A percentile compares a stretch with the other conserved stretches of the same genome.
These are phyloP conservation scores for Vigna hirtella DNA, from an alignment of 306 rosid species.

Conservation along the genomic window DNA sequence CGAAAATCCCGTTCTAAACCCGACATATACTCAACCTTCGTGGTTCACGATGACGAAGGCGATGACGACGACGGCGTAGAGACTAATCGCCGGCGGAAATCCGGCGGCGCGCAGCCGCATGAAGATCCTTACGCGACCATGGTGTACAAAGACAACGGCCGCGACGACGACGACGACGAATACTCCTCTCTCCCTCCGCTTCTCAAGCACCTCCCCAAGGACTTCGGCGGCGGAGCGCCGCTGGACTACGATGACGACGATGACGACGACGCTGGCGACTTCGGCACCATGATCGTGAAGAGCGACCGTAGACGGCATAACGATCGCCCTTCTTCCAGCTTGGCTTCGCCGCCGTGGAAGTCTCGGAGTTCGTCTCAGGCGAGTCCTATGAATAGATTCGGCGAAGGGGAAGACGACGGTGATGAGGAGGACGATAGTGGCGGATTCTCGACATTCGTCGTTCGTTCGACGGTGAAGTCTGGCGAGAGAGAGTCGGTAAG, in stretches of 20 bases:
- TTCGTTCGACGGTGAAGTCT: conserved; percentile 59
- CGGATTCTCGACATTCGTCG: conserved; percentile 75
- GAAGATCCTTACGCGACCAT: conserved; percentile 78
- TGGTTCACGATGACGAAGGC: conserved; percentile 62
- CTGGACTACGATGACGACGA: conserved; percentile 76
- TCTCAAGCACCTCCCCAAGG: conserved; percentile 89
- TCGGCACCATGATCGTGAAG: conserved; percentile 81
- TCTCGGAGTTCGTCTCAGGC: conserved; percentile 50
- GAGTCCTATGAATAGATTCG: conserved; percentile 48
- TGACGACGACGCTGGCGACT: conserved; percentile 63
- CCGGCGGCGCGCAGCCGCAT: conserved; percentile 41
- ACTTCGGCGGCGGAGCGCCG: conserved; percentile 92
- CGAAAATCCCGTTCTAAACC: conserved; percentile 58
- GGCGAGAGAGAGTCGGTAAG: conserved; percentile 67
- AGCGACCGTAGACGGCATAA: conserved; percentile 56
- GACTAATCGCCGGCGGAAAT: conserved; percentile 40
- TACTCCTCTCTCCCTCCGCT: conserved; percentile 94
- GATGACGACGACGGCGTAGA: conserved; percentile 49
- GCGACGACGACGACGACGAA: conserved; percentile 67
- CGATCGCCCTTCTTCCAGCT: conserved; percentile 54
- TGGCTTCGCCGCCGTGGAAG: conserved; percentile 47
- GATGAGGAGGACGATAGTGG: conserved; percentile 54
- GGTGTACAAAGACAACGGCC: conserved; percentile 71
- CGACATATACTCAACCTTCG: conserved; percentile 80
- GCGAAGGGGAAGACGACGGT: conserved; percentile 42